These are phyloP conservation scores for Diplodia corticola DNA, from an alignment of 2,329 filamentous ascomycete species.

Conservation along the genomic window DNA sequence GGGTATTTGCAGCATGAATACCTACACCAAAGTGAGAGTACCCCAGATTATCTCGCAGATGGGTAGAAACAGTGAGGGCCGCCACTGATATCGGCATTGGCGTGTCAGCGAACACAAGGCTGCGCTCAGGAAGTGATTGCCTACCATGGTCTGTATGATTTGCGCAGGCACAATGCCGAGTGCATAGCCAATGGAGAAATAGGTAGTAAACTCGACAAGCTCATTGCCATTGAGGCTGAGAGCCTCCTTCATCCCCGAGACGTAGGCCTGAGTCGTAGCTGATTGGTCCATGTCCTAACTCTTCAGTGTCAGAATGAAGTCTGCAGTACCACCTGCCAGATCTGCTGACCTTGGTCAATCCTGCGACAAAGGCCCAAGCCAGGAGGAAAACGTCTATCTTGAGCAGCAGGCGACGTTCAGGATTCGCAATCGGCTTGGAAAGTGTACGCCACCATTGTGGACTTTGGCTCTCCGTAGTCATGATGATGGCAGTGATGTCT, in stretches of 20 bases:
- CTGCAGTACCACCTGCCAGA: slow-evolving; percentile 62
- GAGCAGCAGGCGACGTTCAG: slow-evolving; percentile 20
- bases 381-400: slow-evolving; percentile 25
- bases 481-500: neutral
- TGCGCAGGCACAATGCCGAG: slow-evolving; percentile 19
- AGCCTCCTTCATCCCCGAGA: slow-evolving; percentile 27
- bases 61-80: slow-evolving; percentile 18
- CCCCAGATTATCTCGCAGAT: slow-evolving; percentile 24
- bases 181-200: slow-evolving; percentile 18
- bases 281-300: slow-evolving; percentile 62
- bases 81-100: slow-evolving; percentile 7
- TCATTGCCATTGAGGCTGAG: slow-evolving; percentile 25
- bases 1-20: neutral
- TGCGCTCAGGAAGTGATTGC: slow-evolving; percentile 22
- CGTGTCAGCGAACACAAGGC: slow-evolving; percentile 9
- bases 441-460: slow-evolving; percentile 1
- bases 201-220: slow-evolving; percentile 25
- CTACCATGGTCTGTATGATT: slow-evolving; percentile 25
- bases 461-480: neutral
- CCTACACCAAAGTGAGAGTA: slow-evolving; percentile 23
- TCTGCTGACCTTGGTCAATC: slow-evolving; percentile 53
- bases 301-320: slow-evolving; percentile 45
- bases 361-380: slow-evolving; percentile 25
- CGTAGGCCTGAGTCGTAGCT: slow-evolving; percentile 35
- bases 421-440: slow-evolving; percentile 23